Base-by-base conservation (phyloP, 2,329 filamentous ascomycete genomes). In the Diaporthe capsici region DNA sequence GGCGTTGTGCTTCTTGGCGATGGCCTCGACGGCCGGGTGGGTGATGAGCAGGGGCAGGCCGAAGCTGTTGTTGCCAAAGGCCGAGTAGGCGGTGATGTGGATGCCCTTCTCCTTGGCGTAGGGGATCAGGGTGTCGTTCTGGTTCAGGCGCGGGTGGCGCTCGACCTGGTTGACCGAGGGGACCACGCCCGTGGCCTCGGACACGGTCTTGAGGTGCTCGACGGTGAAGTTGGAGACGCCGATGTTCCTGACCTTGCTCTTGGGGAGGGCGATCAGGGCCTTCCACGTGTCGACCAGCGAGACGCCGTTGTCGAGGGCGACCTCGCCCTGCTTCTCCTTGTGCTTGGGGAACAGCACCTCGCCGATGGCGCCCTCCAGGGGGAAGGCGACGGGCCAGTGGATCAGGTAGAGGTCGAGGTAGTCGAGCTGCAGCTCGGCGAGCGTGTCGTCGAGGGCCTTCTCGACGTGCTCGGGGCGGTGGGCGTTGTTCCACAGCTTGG, bases 171-270 rank as follows among this genome's bases (percentile, higher is more conserved):
- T 93, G 78, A 91, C 91, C 65, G 91, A 92, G 74, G 87, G 87
- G 80, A 86, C 81, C 84, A 90, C 90, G 80, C 90, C 90, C 79
- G 88, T 90, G 74, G 86, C 90, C 53, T 88, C 86, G 82, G 91
- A 87, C 79, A 92, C 81, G 68, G 86, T 85, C 80, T 92, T 87
- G 79, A 92, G 83, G 78, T 86, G 83, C 83, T 89, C 88, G 82
- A 93, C 90, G 81, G 87, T 89, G 81, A 94, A 94, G 88, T 95
- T 95, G 83, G 92, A 94, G 78, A 95, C 92, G 81, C 92, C 93
- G 79, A 94, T 91, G 84, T 92, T 91, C 82, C 88, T 89, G 78
- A 89, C 90, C 83, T 93, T 93, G 78, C 85, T 87, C 79, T 88
- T 90, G 76, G 89, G 88, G 22, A 93, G 88, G 3, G 47, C 72